Evolutionary conservation across 441 rosid genomes (phyloP), one percentile per base, ranked within the genome.

Genomic region (Erodium chrysanthum): DNA sequence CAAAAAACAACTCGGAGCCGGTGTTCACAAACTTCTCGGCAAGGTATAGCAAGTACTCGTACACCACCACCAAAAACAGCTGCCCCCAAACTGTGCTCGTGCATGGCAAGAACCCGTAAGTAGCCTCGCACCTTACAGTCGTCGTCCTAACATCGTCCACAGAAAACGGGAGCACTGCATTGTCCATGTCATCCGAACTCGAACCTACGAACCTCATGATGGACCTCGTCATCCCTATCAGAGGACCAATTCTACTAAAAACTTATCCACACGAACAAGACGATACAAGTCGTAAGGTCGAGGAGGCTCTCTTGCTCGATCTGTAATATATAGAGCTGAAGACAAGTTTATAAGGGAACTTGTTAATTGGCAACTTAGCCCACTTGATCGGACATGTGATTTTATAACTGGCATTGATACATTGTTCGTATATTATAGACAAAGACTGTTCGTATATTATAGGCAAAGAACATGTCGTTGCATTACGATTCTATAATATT

Each of bases 41-140:
- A 9, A 71, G 69, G 4, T 76, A 73, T 5, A 82, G 66, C 76
- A 84, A 61, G 68, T 67, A 81, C 76, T 81, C 84, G 12, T 84
- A 84, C 0, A 81, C 73, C 25, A 78, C 60, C 58, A 84, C 14
- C 9, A 84, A 72, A 74, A 82, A 84, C 37, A 84, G 73, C 65
- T 84, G 66, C 5, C 86, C 88, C 88, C 84, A 82, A 2, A 81
- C 56, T 62, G 64, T 60, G 2, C 81, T 74, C 46, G 86, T 81
- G 81, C 86, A 84, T 0, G 88, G 86, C 73, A 84, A 62, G 84
- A 84, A 82, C 10, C 83, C 79, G 35, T 81, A 84, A 0, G 73
- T 78, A 0, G 81, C 72, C 61, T 78, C 80, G 61, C 84, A 82
- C 0, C 78, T 82, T 61, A 82, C 75, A 0, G 66, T 73, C 2